Conservation (phyloP, 305 asterid genomes). For the Plantago coronopus region DNA sequence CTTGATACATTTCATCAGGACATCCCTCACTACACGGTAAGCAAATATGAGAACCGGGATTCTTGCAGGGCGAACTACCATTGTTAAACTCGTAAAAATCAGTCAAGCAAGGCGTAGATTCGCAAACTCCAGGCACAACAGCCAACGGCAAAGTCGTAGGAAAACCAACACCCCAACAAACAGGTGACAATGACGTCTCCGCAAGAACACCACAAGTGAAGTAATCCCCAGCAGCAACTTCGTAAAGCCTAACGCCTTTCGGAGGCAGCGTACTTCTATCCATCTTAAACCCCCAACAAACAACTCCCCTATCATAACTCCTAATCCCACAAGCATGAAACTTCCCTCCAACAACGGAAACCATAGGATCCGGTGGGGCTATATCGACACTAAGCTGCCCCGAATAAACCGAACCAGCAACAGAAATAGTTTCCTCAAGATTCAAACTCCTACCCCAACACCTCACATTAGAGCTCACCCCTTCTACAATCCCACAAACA, state of each 20-base stretch:
- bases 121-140: slow-evolving; percentile 59
- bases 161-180: slow-evolving; percentile 70
- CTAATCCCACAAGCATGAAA: slow-evolving; percentile 77
- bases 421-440: slow-evolving; percentile 44
- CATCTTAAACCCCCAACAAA: slow-evolving; percentile 70
- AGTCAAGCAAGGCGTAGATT: slow-evolving; percentile 38
- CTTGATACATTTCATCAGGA: slow-evolving; percentile 55
- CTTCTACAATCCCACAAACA: slow-evolving; percentile 71
- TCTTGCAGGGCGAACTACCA: slow-evolving; percentile 47
- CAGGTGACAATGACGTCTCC: slow-evolving; percentile 46
- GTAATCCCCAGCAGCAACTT: slow-evolving; percentile 79
- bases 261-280: slow-evolving; percentile 70
- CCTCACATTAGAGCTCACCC: slow-evolving; percentile 36
- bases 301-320: slow-evolving; percentile 47
- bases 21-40: slow-evolving; percentile 63
- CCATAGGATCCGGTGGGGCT: slow-evolving; percentile 48
- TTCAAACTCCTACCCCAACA: slow-evolving; percentile 74
- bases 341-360: slow-evolving; percentile 62
- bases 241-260: slow-evolving; percentile 49
- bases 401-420: slow-evolving; percentile 21
- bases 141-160: slow-evolving; percentile 61
- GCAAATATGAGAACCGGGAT: slow-evolving; percentile 50
- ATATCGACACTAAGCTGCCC: slow-evolving; percentile 41
- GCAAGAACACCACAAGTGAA: slow-evolving; percentile 74
- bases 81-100: slow-evolving; percentile 53